These are phyloP conservation scores for Leptographium lundbergii DNA, from an alignment of 2,329 filamentous ascomycete genomes.

Conservation along the genomic window DNA sequence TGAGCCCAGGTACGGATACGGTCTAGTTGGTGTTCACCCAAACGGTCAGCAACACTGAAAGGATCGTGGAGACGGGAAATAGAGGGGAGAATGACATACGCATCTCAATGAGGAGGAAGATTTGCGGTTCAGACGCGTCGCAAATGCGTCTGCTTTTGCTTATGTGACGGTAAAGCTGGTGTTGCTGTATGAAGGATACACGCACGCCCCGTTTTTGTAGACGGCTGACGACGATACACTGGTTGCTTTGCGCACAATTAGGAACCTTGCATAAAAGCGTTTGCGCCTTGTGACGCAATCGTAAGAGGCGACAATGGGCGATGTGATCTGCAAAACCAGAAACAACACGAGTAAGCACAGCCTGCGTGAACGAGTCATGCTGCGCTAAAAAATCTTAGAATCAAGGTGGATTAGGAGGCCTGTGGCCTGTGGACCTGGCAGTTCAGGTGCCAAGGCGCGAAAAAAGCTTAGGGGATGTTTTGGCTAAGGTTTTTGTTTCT, in stretches of 20 bases:
- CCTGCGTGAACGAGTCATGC: neutral
- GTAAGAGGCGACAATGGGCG: neutral
- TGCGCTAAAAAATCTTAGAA: neutral
- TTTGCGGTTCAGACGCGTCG: conserved; percentile 3
- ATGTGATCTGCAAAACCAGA: neutral
- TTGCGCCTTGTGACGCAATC: neutral
- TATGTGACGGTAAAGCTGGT: neutral
- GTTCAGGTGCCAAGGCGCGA: neutral
- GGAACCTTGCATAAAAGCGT: neutral
- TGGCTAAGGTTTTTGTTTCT: neutral
- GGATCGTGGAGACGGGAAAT: neutral
- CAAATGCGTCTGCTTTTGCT: neutral
- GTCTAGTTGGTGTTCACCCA: conserved; percentile 9
- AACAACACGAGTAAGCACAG: neutral
- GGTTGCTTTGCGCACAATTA: neutral
- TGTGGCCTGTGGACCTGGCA: neutral
- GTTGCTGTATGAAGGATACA: neutral
- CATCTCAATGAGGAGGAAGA: neutral
- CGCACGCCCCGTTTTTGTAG: neutral
- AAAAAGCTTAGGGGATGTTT: neutral
- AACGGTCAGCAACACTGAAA: neutral
- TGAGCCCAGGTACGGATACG: conserved; percentile 18
- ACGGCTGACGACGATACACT: neutral
- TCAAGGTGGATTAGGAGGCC: neutral
- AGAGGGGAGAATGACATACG: neutral